A percentile compares a stretch with the other conserved stretches of the same genome.
Evolutionary conservation across 106 monocot genomes (phyloP).

Genomic region (Apostasia shenzhenica): DNA sequence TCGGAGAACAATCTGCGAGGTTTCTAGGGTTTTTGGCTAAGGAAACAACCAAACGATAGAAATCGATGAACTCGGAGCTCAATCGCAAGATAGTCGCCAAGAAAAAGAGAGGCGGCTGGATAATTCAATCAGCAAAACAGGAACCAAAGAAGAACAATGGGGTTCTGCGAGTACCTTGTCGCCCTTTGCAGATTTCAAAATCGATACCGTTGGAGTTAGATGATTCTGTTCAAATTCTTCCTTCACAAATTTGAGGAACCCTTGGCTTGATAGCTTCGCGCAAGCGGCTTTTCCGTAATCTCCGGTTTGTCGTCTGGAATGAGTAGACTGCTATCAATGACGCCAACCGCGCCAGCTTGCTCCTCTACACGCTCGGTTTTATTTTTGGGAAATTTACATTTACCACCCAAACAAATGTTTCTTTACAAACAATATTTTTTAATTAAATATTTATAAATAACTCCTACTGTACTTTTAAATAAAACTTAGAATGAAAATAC

Average conservation of each 20-base stretch:
- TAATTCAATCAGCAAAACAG: background rate
- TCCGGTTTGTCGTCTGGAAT: background rate
- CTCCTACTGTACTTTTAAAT: too few species aligned
- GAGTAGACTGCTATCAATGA: background rate
- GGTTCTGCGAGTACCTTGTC: background rate
- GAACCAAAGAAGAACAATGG: background rate
- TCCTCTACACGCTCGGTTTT: background rate
- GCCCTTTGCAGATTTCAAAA: background rate
- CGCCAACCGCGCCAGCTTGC: background rate
- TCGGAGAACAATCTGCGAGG: background rate
- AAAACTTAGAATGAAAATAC: too few species aligned
- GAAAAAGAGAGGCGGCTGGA: background rate
- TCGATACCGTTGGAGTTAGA: background rate
- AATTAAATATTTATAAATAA: too few species aligned
- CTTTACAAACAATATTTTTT: too few species aligned
- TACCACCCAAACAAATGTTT: too few species aligned
- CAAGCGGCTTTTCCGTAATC: background rate
- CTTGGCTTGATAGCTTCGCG: background rate
- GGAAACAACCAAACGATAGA: background rate
- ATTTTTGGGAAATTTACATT: too few species aligned
- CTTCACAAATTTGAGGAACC: background rate
- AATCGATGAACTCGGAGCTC: conserved; percentile 1
- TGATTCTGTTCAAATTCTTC: background rate
- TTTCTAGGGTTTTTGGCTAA: conserved; percentile 1
- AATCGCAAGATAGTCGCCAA: background rate